A percentile compares a stretch with the other conserved stretches of the same genome.
phyloP scores from a whole-genome alignment of 495 filamentous ascomycete genomes.

The Tuber microsphaerosporum region DNA sequence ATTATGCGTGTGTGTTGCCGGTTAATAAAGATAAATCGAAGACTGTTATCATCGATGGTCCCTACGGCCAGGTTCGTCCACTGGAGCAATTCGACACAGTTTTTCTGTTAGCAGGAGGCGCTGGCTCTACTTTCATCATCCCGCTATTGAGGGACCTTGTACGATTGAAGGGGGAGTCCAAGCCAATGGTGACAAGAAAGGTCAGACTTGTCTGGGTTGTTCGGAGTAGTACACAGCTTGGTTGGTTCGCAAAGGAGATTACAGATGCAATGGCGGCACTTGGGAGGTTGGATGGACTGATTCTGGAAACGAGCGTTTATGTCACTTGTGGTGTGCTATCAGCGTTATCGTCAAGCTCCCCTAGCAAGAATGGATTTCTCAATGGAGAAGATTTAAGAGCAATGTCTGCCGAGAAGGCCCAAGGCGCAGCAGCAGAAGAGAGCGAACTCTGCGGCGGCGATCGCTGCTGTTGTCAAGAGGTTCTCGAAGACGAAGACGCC shows the following conservation, averaged over 20 bases:
- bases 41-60: constrained; percentile 52
- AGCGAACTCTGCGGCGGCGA: constrained; percentile 40
- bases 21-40: constrained; percentile 33
- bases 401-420: constrained; percentile 1
- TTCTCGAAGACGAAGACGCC: constrained; percentile 49
- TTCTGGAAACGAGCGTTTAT: constrained; percentile 53
- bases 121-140: constrained; percentile 53
- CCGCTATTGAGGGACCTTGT: constrained; percentile 54
- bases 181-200: constrained; percentile 54
- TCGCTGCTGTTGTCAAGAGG: constrained; percentile 51
- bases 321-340: constrained; percentile 53
- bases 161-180: constrained; percentile 9
- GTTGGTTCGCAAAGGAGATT: constrained; percentile 61
- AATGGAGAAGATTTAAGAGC: not conserved
- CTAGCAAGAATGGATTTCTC: constrained; percentile 10
- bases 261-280: constrained; percentile 53
- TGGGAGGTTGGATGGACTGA: constrained; percentile 39
- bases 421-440: not conserved
- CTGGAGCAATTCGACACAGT: constrained; percentile 57
- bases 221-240: constrained; percentile 59
- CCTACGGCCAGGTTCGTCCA: constrained; percentile 52
- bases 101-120: constrained; percentile 54
- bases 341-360: not conserved
- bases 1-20: constrained; percentile 53
- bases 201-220: constrained; percentile 69